Evolutionary conservation across 371 early-diverging fungal species (phyloP).

Genomic region (Actinomucor elegans): DNA sequence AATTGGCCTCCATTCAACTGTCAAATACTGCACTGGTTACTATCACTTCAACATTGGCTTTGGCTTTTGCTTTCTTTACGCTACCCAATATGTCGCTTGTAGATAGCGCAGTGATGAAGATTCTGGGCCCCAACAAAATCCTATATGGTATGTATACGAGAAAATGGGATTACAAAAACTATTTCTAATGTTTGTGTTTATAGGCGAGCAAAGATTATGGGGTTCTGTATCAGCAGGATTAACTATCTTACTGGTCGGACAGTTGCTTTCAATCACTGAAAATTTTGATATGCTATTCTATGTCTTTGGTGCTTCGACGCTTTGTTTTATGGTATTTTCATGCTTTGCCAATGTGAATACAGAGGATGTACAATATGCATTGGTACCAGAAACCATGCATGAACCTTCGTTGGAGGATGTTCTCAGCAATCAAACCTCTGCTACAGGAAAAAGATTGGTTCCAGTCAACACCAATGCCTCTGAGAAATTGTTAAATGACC

Average conservation of each 20-base stretch:
- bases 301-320: constrained; percentile 29
- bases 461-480: not conserved
- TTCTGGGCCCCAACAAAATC: constrained; percentile 47
- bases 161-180: not conserved
- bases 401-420: not conserved
- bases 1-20: constrained; percentile 4
- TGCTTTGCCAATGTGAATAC: constrained; percentile 5
- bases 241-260: constrained; percentile 39
- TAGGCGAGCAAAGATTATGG: constrained; percentile 47
- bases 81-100: constrained; percentile 44
- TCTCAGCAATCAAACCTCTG: not conserved
- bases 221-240: constrained; percentile 43
- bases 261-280: constrained; percentile 27
- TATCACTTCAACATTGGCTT: constrained; percentile 25
- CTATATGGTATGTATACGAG: constrained; percentile 43
- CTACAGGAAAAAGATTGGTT: not conserved
- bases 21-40: constrained; percentile 20
- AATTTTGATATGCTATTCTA: constrained; percentile 34
- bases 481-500: constrained; percentile 6
- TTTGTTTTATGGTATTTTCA: constrained; percentile 23
- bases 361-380: not conserved
- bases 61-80: constrained; percentile 42
- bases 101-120: constrained; percentile 52
- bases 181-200: constrained; percentile 22
- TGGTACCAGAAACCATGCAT: not conserved